Conservation (phyloP, 345 rosid species). For the Citrus medica region DNA sequence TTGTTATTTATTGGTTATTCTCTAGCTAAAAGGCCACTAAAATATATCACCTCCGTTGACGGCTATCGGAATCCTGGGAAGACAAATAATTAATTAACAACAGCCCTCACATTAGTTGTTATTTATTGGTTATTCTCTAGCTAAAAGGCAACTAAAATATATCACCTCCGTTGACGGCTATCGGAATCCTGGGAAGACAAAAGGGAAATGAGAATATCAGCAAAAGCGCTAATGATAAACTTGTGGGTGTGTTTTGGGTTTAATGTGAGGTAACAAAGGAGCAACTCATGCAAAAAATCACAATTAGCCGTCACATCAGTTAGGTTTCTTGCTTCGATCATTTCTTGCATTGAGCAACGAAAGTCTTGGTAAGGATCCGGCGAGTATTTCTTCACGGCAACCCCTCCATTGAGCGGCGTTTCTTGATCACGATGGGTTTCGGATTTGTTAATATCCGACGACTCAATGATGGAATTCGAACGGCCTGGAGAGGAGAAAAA, state of each 20-base stretch:
- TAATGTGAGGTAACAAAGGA: conserved; percentile 65
- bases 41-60: conserved; percentile 13
- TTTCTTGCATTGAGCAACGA: conserved; percentile 79
- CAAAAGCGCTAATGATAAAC: conserved; percentile 70
- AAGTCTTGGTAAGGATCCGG: conserved; percentile 80
- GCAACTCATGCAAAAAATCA: conserved; percentile 70
- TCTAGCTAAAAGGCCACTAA: not conserved
- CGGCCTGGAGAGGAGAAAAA: conserved; percentile 90
- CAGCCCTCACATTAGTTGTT: no score
- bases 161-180: conserved; percentile 15
- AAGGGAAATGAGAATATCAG: conserved; percentile 54
- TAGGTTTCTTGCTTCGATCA: conserved; percentile 70
- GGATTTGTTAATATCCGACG: conserved; percentile 23
- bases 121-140: not conserved
- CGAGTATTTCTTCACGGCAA: conserved; percentile 59
- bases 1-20: no score
- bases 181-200: conserved; percentile 33
- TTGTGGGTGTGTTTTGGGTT: conserved; percentile 71
- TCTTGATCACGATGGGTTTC: not conserved
- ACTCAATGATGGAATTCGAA: conserved; percentile 81
- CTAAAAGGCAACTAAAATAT: not conserved
- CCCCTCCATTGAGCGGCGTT: conserved; percentile 37
- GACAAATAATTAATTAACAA: conserved; percentile 26
- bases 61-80: conserved; percentile 20
- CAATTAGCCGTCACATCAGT: conserved; percentile 46